Conservation (phyloP, 352 stramenopile genomes). For the Plasmopara halstedii region DNA sequence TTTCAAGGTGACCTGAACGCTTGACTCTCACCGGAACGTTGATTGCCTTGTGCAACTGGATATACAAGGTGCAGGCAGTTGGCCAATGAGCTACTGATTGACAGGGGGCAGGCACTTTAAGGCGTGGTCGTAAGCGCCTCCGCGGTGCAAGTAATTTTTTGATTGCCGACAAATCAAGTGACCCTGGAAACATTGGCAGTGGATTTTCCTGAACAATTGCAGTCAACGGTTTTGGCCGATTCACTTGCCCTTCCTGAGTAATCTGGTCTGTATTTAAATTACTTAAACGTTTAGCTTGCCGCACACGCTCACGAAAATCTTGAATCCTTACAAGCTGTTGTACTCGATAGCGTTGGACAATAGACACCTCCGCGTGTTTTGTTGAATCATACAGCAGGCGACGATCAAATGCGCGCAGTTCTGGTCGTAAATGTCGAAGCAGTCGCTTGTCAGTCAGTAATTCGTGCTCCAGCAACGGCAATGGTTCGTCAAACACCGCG, state of each 20-base stretch:
- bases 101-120: conserved; percentile 11
- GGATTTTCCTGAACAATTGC: conserved; percentile 82
- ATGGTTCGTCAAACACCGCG: conserved; percentile 50
- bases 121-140: conserved; percentile 40
- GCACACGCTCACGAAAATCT: conserved; percentile 56
- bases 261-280: conserved; percentile 16
- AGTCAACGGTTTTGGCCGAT: conserved; percentile 24
- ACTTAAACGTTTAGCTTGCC: conserved; percentile 20
- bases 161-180: conserved; percentile 58
- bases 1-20: conserved; percentile 2
- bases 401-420: conserved; percentile 52
- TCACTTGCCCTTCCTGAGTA: conserved; percentile 14
- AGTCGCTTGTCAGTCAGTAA: conserved; percentile 50
- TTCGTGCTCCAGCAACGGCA: conserved; percentile 58
- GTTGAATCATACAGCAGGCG: conserved; percentile 36
- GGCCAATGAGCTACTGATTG: conserved; percentile 37
- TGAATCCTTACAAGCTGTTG: conserved; percentile 43
- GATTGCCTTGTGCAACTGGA: conserved; percentile 72
- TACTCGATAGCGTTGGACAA: conserved; percentile 40
- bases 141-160: conserved; percentile 42
- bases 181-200: conserved; percentile 65
- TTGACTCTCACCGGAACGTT: conserved; percentile 66
- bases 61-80: conserved; percentile 60
- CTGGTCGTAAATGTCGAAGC: conserved; percentile 50
- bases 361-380: conserved; percentile 24